Evolutionary conservation across 2,329 filamentous ascomycete genomes (phyloP).

Genomic region (Penicillium sp.): DNA sequence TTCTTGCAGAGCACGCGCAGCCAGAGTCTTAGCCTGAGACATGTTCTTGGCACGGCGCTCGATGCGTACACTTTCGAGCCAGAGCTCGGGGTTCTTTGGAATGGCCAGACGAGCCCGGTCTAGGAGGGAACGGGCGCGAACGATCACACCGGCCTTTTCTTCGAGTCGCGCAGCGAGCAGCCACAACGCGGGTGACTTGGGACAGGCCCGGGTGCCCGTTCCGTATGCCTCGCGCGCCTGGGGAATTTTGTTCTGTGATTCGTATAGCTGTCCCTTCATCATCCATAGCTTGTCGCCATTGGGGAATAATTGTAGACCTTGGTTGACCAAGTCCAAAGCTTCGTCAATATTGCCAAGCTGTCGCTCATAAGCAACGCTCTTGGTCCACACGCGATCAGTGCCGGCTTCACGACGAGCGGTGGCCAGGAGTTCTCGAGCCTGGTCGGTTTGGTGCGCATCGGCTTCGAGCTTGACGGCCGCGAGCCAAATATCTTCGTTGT

Average conservation of each 20-base stretch:
- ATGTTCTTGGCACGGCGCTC: slow-evolving; percentile 85
- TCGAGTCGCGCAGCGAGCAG: slow-evolving; percentile 85
- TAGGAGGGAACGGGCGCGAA: slow-evolving; percentile 91
- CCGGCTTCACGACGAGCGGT: slow-evolving; percentile 85
- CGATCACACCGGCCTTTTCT: slow-evolving; percentile 76
- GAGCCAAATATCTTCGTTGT: slow-evolving; percentile 98
- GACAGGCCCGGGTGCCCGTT: slow-evolving; percentile 82
- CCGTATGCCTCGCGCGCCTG: slow-evolving; percentile 89
- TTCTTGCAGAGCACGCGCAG: slow-evolving; percentile 91
- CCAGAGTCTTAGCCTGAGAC: slow-evolving; percentile 81
- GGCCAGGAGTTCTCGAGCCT: slow-evolving; percentile 78
- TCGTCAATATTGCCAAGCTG: slow-evolving; percentile 76
- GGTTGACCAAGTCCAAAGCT: slow-evolving; percentile 82
- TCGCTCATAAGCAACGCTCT: slow-evolving; percentile 89
- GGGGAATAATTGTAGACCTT: slow-evolving; percentile 84
- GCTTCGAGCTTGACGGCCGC: slow-evolving; percentile 95
- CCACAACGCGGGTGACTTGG: slow-evolving; percentile 84
- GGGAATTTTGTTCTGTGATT: slow-evolving; percentile 73
- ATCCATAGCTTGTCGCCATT: slow-evolving; percentile 89
- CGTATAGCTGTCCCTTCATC: slow-evolving; percentile 98
- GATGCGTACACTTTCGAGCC: slow-evolving; percentile 91
- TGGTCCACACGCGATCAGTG: slow-evolving; percentile 96
- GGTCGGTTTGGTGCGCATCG: slow-evolving; percentile 77
- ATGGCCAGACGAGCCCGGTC: slow-evolving; percentile 87
- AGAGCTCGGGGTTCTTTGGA: slow-evolving; percentile 80